Evolutionary conservation across 1,284 basidiomycete genomes (phyloP).

Genomic region (Heliocybe sulcata): DNA sequence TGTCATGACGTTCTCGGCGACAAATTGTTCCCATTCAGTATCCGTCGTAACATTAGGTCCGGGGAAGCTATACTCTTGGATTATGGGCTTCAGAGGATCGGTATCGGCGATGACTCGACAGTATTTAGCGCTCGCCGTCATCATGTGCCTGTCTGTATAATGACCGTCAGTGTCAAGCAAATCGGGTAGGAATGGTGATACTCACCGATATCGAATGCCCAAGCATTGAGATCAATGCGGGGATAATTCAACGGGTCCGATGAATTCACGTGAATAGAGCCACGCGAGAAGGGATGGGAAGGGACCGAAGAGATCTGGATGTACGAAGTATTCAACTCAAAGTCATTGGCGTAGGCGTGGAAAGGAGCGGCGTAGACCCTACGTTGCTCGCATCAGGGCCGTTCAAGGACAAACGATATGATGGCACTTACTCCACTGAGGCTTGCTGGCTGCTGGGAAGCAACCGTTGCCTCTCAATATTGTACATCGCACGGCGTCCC

Average conservation of each 20-base stretch:
- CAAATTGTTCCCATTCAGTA: not conserved
- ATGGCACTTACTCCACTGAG: not conserved
- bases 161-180: not conserved
- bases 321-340: not conserved
- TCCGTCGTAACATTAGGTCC: not conserved
- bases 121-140: not conserved
- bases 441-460: not conserved
- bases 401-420: not conserved
- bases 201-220: not conserved
- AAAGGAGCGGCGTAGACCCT: not conserved
- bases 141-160: not conserved
- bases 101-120: not conserved
- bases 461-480: not conserved
- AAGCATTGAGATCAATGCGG: not conserved
- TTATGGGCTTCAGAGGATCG: not conserved
- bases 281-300: not conserved
- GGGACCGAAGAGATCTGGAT: not conserved
- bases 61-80: not conserved
- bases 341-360: not conserved
- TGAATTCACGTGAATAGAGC: not conserved
- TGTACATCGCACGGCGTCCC: not conserved
- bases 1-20: not conserved
- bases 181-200: not conserved
- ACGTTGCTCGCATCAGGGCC: not conserved
- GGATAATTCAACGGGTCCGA: not conserved